Conservation (phyloP, 306 rosid genomes). For the Adenanthera pavonina region DNA sequence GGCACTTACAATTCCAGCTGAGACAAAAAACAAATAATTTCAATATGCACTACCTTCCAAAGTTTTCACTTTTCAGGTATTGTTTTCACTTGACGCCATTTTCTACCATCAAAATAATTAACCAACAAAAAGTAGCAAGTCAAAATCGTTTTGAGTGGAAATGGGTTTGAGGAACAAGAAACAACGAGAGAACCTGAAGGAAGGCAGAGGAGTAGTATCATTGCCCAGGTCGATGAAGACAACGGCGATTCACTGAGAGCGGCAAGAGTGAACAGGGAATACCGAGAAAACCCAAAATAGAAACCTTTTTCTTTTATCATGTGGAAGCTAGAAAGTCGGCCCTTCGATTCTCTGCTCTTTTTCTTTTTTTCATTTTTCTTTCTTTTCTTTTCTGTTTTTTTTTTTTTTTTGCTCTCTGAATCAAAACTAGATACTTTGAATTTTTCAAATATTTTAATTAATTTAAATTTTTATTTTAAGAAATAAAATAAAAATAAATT, state of each 20-base stretch:
- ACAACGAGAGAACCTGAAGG: slow-evolving; percentile 3
- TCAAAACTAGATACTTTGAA: too few relatives aligned
- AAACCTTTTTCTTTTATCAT: neutral
- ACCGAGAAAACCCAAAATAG: neutral
- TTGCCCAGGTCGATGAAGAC: neutral
- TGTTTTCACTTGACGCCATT: neutral
- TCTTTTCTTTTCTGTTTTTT: too few relatives aligned
- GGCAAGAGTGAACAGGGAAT: neutral
- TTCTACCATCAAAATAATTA: neutral
- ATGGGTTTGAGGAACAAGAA: neutral
- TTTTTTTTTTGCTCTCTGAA: too few relatives aligned
- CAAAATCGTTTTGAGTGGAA: neutral
- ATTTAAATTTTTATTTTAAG: too few relatives aligned
- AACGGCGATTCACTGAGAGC: neutral
- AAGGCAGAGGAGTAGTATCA: neutral
- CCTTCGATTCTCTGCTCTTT: too few relatives aligned
- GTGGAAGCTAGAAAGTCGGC: too few relatives aligned
- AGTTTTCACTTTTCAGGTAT: neutral
- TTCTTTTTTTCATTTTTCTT: too few relatives aligned
- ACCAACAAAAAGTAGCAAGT: neutral
- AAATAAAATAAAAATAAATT: too few relatives aligned
- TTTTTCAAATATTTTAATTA: too few relatives aligned
- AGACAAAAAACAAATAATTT: neutral
- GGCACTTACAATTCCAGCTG: neutral
- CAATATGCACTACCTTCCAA: neutral